These are phyloP conservation scores for Pilaira anomala DNA, from an alignment of 192 early-diverging fungal species.

Conservation along the genomic window DNA sequence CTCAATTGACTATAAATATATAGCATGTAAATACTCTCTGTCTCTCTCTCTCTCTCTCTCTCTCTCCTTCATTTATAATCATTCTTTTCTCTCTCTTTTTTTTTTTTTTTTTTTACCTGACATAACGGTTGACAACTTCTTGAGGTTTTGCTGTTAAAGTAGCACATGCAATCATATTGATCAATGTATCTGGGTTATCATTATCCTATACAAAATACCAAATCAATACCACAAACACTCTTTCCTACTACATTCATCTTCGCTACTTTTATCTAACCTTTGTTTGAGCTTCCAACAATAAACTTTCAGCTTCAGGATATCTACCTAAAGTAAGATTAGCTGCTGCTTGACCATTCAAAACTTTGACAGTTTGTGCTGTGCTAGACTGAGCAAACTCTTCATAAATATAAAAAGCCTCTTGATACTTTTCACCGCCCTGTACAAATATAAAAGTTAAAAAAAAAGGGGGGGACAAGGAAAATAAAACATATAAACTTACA, in stretches of 20 bases:
- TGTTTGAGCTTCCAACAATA: constrained; percentile 75
- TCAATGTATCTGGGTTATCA: constrained; percentile 78
- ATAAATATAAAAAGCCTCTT: constrained; percentile 89
- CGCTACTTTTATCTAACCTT: constrained; percentile 39
- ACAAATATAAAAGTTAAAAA: neutral
- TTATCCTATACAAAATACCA: constrained; percentile 25
- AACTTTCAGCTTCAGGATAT: constrained; percentile 77
- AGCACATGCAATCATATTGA: constrained; percentile 80
- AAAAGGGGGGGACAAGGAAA: neutral
- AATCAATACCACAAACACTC: neutral
- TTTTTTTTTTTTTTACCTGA: constrained; percentile 48
- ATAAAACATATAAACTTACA: constrained; percentile 32
- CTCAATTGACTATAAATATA: constrained; percentile 56
- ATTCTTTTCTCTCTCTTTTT: neutral
- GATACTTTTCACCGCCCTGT: constrained; percentile 75
- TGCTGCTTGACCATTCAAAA: constrained; percentile 80
- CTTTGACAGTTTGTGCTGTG: constrained; percentile 64
- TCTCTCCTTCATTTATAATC: too few relatives aligned
- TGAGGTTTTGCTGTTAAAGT: constrained; percentile 63
- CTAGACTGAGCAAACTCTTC: constrained; percentile 88
- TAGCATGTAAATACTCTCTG: neutral
- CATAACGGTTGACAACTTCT: constrained; percentile 63
- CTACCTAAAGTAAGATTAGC: constrained; percentile 74
- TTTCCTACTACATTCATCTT: constrained; percentile 8
- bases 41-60: too few relatives aligned